Evolutionary conservation across 2,329 filamentous ascomycete genomes (phyloP).

Genomic region (Pyricularia sp.): DNA sequence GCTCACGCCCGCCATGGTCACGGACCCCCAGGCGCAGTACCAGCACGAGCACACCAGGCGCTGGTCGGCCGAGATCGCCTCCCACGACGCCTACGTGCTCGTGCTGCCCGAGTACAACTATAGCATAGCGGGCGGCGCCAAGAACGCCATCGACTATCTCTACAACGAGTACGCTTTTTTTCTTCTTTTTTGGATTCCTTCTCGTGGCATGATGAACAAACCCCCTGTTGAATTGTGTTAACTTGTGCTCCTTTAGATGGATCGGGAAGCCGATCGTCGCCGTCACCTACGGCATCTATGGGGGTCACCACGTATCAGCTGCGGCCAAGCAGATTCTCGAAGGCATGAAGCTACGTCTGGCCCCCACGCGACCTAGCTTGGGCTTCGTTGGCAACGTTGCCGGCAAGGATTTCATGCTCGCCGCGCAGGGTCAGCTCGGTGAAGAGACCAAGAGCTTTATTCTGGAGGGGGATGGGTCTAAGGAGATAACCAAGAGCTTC

Average conservation of each 20-base stretch:
- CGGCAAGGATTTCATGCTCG: not conserved
- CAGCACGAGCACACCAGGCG: conserved; percentile 28
- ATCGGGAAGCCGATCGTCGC: conserved; percentile 42
- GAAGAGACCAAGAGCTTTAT: not conserved
- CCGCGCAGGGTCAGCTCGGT: not conserved
- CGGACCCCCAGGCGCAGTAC: conserved; percentile 22
- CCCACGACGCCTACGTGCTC: conserved; percentile 36
- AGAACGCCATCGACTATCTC: conserved; percentile 56
- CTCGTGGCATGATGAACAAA: not conserved
- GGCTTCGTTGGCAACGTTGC: conserved; percentile 2
- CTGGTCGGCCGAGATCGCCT: conserved; percentile 34
- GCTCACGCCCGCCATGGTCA: conserved; percentile 25
- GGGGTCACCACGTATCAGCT: conserved; percentile 24
- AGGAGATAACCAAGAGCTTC: not conserved
- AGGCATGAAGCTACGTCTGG: conserved; percentile 11
- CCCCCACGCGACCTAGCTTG: conserved; percentile 7
- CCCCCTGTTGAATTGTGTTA: not conserved
- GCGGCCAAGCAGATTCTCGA: conserved; percentile 14
- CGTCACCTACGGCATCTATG: conserved; percentile 42
- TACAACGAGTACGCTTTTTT: conserved; percentile 30
- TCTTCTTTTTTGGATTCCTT: no score
- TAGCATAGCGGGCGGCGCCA: conserved; percentile 41
- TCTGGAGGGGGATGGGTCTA: not conserved
- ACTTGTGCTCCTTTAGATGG: conserved; percentile 24
- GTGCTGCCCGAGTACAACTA: conserved; percentile 49